A percentile compares a stretch with the other conserved stretches of the same genome.
phyloP scores from a whole-genome alignment of 345 rosid genomes.

The Syzygium oleosum region DNA sequence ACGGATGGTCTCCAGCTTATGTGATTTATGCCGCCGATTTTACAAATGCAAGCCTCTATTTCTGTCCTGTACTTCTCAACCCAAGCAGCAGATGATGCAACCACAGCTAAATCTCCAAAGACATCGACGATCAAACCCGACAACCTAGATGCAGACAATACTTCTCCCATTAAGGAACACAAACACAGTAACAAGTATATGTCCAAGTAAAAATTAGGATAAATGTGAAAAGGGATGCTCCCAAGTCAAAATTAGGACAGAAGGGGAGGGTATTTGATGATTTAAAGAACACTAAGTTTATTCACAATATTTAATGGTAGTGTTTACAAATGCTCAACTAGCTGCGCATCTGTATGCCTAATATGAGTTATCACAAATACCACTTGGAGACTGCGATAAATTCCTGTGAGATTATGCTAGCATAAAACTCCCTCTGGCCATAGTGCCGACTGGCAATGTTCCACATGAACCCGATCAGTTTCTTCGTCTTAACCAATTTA shows the following conservation, averaged over 20 bases:
- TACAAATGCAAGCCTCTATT: constrained; percentile 48
- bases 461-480: not conserved
- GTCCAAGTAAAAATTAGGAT: not conserved
- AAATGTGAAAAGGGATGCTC: not conserved
- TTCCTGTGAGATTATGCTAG: not conserved
- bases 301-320: not conserved
- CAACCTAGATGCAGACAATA: constrained; percentile 29
- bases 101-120: constrained; percentile 86
- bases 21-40: constrained; percentile 48
- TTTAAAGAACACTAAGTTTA: not conserved
- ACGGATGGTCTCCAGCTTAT: constrained; percentile 82
- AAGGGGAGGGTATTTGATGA: not conserved
- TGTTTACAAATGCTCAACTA: not conserved
- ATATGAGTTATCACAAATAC: not conserved
- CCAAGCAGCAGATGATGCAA: constrained; percentile 97
- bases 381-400: not conserved
- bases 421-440: not conserved
- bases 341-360: not conserved
- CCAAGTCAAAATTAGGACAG: not conserved
- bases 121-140: constrained; percentile 83
- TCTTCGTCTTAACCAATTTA: not conserved
- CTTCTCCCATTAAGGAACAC: not conserved
- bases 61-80: constrained; percentile 72
- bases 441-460: not conserved
- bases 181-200: not conserved